Conservation (phyloP, 2,329 filamentous ascomycete species). For the Cladosporium sp. region DNA sequence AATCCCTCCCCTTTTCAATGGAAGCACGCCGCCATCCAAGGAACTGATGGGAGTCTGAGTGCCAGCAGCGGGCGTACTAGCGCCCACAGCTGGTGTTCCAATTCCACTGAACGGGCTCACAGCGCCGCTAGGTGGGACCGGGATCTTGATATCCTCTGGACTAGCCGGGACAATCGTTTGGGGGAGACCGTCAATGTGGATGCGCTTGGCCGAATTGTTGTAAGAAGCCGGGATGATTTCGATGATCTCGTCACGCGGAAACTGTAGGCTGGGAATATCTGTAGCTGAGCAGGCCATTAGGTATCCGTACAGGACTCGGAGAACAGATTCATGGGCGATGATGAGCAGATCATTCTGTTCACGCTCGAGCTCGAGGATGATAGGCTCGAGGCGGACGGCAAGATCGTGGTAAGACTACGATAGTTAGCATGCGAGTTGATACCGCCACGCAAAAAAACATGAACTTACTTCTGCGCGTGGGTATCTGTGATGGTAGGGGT, state of each 20-base stretch:
- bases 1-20: neutral
- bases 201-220: conserved; percentile 89
- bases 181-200: conserved; percentile 70
- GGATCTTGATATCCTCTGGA: conserved; percentile 75
- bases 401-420: conserved; percentile 91
- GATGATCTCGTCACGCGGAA: conserved; percentile 95
- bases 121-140: conserved; percentile 58
- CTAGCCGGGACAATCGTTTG: conserved; percentile 67
- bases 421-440: neutral
- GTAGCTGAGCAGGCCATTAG: conserved; percentile 96
- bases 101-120: conserved; percentile 43
- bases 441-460: neutral
- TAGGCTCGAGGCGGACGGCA: conserved; percentile 93
- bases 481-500: conserved; percentile 96
- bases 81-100: conserved; percentile 28
- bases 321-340: conserved; percentile 95
- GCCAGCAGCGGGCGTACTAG: conserved; percentile 1
- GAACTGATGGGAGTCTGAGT: conserved; percentile 16
- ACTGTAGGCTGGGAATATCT: conserved; percentile 88
- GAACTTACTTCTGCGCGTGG: conserved; percentile 76
- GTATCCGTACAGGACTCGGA: conserved; percentile 94
- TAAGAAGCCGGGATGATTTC: conserved; percentile 98
- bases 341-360: conserved; percentile 98
- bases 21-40: conserved; percentile 1
- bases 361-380: conserved; percentile 93